A percentile compares a stretch with the other conserved stretches of the same genome.
Conservation (phyloP, 345 rosid genomes). For the Corchorus capsularis region DNA sequence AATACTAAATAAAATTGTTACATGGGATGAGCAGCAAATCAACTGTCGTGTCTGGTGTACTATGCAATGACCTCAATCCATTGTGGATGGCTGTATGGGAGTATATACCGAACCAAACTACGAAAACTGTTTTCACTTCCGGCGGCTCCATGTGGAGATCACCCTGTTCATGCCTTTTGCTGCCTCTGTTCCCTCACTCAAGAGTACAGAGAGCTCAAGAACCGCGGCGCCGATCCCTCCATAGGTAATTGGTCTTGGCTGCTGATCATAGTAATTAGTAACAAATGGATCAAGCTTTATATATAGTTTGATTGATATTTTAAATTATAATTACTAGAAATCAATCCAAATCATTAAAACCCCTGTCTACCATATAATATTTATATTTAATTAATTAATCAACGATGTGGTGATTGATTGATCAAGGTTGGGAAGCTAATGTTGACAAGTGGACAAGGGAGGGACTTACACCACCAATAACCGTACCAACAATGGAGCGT, state of each 20-base stretch:
- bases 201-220: conserved; percentile 58
- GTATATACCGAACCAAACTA: conserved; percentile 42
- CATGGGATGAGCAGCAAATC: conserved; percentile 22
- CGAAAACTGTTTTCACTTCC: conserved; percentile 43
- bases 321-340: too few species aligned
- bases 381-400: too few species aligned
- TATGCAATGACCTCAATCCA: conserved; percentile 21
- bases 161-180: conserved; percentile 47
- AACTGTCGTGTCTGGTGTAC: conserved; percentile 25
- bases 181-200: conserved; percentile 53
- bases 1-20: not conserved
- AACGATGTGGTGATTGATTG: not conserved
- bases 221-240: conserved; percentile 49
- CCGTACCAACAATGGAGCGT: conserved; percentile 28
- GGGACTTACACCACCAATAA: conserved; percentile 33
- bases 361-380: too few species aligned
- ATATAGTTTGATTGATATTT: too few species aligned
- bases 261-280: too few species aligned
- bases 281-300: too few species aligned
- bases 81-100: conserved; percentile 36
- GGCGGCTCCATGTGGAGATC: conserved; percentile 54
- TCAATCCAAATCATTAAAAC: too few species aligned
- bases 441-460: conserved; percentile 40
- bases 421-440: conserved; percentile 43
- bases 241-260: too few species aligned